These are phyloP conservation scores for Misopates orontium DNA, from an alignment of 257 asterid species.

Conservation along the genomic window DNA sequence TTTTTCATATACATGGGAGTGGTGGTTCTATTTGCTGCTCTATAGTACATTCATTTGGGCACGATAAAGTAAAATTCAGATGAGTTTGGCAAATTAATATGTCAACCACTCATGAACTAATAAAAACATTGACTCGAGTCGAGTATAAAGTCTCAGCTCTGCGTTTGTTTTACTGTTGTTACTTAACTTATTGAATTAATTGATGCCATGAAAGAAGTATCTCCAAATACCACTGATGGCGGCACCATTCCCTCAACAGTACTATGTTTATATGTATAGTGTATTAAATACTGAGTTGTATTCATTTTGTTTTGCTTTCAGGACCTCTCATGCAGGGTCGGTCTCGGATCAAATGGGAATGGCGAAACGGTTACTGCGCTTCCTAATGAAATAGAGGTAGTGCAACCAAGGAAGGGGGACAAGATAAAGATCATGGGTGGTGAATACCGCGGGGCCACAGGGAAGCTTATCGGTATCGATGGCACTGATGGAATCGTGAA, in stretches of 20 bases:
- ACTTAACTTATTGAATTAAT: too few relatives aligned
- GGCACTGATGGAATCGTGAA: slow-evolving; percentile 91
- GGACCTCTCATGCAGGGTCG: slow-evolving; percentile 87
- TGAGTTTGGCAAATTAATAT: too few relatives aligned
- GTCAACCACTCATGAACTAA: too few relatives aligned
- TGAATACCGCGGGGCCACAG: slow-evolving; percentile 72
- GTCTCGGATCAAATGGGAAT: slow-evolving; percentile 72
- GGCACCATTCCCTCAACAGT: too few relatives aligned
- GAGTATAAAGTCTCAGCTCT: too few relatives aligned
- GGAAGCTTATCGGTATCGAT: slow-evolving; percentile 88
- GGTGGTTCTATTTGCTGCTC: background rate
- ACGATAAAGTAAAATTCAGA: too few relatives aligned
- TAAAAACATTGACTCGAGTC: background rate
- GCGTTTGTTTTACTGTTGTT: too few relatives aligned
- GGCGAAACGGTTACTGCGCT: slow-evolving; percentile 60
- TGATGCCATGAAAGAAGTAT: too few relatives aligned
- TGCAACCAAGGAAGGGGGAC: slow-evolving; percentile 72
- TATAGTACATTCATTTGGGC: background rate
- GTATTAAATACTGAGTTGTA: background rate
- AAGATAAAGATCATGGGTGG: slow-evolving; percentile 91
- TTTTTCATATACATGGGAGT: background rate
- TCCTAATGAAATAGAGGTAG: slow-evolving; percentile 65
- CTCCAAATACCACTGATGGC: too few relatives aligned
- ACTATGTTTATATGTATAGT: too few relatives aligned
- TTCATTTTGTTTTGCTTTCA: slow-evolving; percentile 30